Evolutionary conservation across 139 green algal species (phyloP), one percentile per base, ranked within the genome.

Genomic region (Nannochloris sp.): DNA sequence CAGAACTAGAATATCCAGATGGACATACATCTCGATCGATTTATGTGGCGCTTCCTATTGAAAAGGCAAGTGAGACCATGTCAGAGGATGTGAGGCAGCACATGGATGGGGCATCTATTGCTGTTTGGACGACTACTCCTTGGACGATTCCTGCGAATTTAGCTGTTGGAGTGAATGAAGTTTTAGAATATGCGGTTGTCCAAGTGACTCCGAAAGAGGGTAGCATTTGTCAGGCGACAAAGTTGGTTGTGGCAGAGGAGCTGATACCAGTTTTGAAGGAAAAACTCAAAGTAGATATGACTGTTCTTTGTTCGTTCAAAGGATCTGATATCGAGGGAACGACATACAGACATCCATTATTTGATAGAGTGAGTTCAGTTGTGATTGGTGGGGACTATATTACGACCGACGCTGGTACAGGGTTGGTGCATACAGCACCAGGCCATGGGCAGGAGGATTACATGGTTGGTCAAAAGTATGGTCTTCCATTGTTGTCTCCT

Each of bases 121-220:
- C 88, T n/a, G 86, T 99, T 31, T 98, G 94, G 94, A 99, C 94
- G 11, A 99, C 94, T 43, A 99, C 94, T 2, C 90, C 93, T 31
- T 99, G 94, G 93, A 98, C 94, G 23, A 93, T 99, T 44, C 94
- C 94, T 14, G 93, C 88, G 64, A 99, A 99, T 79, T 73, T 90
- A 60, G 94, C 92, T 12, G 91, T 98, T 53, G 94, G 88, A 1
- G 81, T 99, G 27, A 98, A 98, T 69, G 84, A 64, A 14, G 59
- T 85, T 50, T 80, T 99, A 61, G 67, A 92, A 36, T 99, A 99
- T 76, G 69, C 72, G 5, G 67, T 97, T 11, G 86, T 92, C 44
- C 67, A 89, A 75, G 66, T 72, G 19, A 12, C 12, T 74, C 63
- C 60, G 60, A 21, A 19, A 53, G 57, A 4, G 46, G 5, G 14